A percentile compares a stretch with the other conserved stretches of the same genome.
phyloP scores from a whole-genome alignment of 306 rosid genomes.

The Herpetospermum pedunculosum region DNA sequence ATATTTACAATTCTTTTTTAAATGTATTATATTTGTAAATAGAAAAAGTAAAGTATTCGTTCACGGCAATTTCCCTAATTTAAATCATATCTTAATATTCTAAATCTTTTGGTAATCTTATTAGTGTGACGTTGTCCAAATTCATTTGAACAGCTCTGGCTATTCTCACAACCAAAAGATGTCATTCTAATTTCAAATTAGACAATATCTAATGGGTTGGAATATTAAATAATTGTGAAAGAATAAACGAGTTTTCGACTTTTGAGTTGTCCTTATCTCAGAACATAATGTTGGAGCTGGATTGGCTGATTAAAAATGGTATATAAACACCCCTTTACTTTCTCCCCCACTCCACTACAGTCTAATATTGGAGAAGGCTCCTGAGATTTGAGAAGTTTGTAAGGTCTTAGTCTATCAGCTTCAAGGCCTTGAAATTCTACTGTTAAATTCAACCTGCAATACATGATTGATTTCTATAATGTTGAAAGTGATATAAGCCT shows the following conservation, averaged over 20 bases:
- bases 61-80: too few species aligned
- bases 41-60: too few species aligned
- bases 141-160: not conserved
- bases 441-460: not conserved
- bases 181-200: not conserved
- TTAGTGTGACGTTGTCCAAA: not conserved
- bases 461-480: not conserved
- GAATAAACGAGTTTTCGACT: not conserved
- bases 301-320: not conserved
- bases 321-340: not conserved
- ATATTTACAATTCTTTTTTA: too few species aligned
- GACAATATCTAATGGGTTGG: not conserved
- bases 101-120: not conserved
- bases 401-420: not conserved
- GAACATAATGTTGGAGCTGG: not conserved
- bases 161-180: not conserved
- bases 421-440: not conserved
- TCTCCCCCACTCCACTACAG: conserved; percentile 3
- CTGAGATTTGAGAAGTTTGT: not conserved
- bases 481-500: not conserved
- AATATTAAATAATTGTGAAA: not conserved
- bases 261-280: conserved; percentile 1
- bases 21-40: too few species aligned
- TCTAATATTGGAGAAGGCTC: not conserved
- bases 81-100: not conserved